Evolutionary conservation across 331 rosid genomes (phyloP), one percentile per base, ranked within the genome.

Genomic region (Malus hybrid): DNA sequence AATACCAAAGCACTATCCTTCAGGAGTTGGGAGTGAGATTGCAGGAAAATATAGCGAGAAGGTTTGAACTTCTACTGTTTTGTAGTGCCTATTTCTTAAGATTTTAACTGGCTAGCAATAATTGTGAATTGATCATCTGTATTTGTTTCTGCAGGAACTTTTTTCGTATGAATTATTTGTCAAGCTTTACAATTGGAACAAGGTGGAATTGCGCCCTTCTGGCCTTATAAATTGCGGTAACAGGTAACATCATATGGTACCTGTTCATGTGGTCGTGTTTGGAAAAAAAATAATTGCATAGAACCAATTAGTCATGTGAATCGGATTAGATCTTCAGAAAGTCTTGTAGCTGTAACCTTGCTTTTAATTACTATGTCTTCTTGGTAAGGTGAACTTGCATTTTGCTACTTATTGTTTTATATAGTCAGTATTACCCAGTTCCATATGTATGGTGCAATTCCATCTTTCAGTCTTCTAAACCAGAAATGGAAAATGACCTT

Each of bases 151-250:
- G 69, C 91, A 94, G 96, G 96, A 80, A 56, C 84, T 87, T 69
- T 90, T 94, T 82, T 80, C 93, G 0, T 93, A 91, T 60, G 89
- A 91, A 50, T 76, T 80, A 70, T 93, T 93, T 75, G 95, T 93
- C 81, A 91, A 88, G 87, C 90, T 93, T 71, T 90, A 87, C 80
- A 86, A 82, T 83, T 90, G 83, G 81, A 91, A 89, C 88, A 87
- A 88, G 83, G 76, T 71, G 80, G 96, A 91, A 78, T 75, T 91
- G 76, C 87, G 39, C 27, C 98, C 98, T 13, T 84, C 87, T 65
- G 97, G 98, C 76, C 96, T 93, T 84, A 48, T 82, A 74, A 93
- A 93, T 71, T 86, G 95, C 81, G 98, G 98, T 68, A 93, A 93
- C 87, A 93, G 97, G 98, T 93, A 89, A 85, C 24, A 44, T 65